A percentile compares a stretch with the other conserved stretches of the same genome.
Evolutionary conservation across 768 basidiomycete genomes (phyloP).

Genomic region (Fistulinella prunicolor): DNA sequence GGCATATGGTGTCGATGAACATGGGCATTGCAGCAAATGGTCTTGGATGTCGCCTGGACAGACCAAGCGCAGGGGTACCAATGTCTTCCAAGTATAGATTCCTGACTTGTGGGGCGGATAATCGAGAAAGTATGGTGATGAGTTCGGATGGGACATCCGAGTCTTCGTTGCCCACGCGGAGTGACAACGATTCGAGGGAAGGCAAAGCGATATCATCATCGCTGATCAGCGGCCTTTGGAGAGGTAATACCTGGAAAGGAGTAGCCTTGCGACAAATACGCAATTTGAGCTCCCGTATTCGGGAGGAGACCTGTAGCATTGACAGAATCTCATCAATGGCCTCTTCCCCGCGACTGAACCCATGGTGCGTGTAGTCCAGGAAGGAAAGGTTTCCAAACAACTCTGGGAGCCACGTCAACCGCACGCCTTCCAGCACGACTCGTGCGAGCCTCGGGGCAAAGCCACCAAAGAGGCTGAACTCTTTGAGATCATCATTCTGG

Average conservation of each 20-base stretch:
- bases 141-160: slow-evolving; percentile 66
- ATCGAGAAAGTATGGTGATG: slow-evolving; percentile 46
- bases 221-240: slow-evolving; percentile 20
- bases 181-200: slow-evolving; percentile 43
- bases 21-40: slow-evolving; percentile 43
- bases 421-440: slow-evolving; percentile 60
- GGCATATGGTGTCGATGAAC: slow-evolving; percentile 7
- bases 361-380: slow-evolving; percentile 72
- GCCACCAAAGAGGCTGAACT: slow-evolving; percentile 62
- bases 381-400: slow-evolving; percentile 59
- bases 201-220: slow-evolving; percentile 41
- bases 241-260: slow-evolving; percentile 15
- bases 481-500: slow-evolving; percentile 65
- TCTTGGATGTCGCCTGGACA: slow-evolving; percentile 1
- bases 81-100: slow-evolving; percentile 47
- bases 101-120: slow-evolving; percentile 47
- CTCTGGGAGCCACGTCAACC: slow-evolving; percentile 59
- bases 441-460: slow-evolving; percentile 54
- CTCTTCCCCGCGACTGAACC: slow-evolving; percentile 55
- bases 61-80: slow-evolving; percentile 11
- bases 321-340: slow-evolving; percentile 56
- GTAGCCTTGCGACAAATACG: slow-evolving; percentile 46
- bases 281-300: slow-evolving; percentile 52
- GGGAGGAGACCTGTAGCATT: slow-evolving; percentile 53
- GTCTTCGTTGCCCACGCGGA: slow-evolving; percentile 51